Percentiles rank a stretch among this genome's conserved stretches.
These are phyloP conservation scores for Leishmania amazonensis DNA, from an alignment of 208 protist genomes.

Conservation along the genomic window DNA sequence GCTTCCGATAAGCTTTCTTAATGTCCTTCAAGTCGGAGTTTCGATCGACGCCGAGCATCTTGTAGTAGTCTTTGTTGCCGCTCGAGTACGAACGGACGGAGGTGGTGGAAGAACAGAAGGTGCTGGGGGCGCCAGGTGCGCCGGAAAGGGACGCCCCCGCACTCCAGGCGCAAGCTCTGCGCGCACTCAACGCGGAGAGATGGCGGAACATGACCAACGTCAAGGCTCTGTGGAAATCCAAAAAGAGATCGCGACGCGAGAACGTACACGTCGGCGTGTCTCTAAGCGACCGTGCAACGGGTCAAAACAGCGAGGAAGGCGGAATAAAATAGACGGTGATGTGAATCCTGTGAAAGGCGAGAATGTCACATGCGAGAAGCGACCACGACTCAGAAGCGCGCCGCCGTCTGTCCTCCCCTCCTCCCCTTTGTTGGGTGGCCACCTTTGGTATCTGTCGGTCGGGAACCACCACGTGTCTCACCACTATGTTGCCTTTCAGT, in stretches of 20 bases:
- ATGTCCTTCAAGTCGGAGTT: slow-evolving; percentile 71
- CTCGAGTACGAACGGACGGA: slow-evolving; percentile 46
- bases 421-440: not conserved
- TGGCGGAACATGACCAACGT: slow-evolving; percentile 19
- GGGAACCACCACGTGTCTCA: not conserved
- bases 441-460: not conserved
- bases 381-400: not conserved
- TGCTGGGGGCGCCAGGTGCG: slow-evolving; percentile 9
- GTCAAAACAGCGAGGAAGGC: not conserved
- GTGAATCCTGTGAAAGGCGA: not conserved
- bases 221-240: not conserved
- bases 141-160: not conserved
- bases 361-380: not conserved
- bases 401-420: not conserved
- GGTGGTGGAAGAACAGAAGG: slow-evolving; percentile 11
- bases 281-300: not conserved
- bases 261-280: not conserved
- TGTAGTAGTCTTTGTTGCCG: slow-evolving; percentile 88
- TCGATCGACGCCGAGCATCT: slow-evolving; percentile 77
- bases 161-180: slow-evolving; percentile 3
- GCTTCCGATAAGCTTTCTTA: slow-evolving; percentile 93
- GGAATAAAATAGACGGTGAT: not conserved
- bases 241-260: not conserved
- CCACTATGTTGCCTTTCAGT: not conserved
- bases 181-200: slow-evolving; percentile 15